Percentiles rank a stretch among this genome's conserved stretches.
Conservation (phyloP, 2,329 filamentous ascomycete species). For the Diaporthe ampelina region DNA sequence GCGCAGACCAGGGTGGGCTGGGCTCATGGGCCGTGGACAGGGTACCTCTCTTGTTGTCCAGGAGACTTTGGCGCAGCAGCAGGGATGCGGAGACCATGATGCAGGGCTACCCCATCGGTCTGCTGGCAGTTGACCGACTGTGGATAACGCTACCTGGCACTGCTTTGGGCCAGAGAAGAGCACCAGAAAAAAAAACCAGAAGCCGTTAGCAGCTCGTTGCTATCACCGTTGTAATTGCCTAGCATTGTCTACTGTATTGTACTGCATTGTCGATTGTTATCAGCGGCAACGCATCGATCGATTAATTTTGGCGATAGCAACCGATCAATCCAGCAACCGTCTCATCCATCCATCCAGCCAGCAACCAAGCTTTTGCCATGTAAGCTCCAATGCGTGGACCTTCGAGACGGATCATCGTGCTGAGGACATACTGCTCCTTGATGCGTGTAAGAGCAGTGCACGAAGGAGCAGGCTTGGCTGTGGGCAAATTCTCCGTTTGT, state of each 20-base stretch:
- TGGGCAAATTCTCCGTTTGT: background rate
- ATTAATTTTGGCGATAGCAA: constrained; percentile 1
- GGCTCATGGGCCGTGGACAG: background rate
- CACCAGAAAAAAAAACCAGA: background rate
- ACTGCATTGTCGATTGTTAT: background rate
- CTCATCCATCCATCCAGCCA: too few relatives aligned
- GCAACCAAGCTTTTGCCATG: too few relatives aligned
- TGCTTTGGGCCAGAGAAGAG: background rate
- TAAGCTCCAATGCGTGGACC: too few relatives aligned
- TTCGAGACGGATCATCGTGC: too few relatives aligned
- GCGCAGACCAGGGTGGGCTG: constrained; percentile 27
- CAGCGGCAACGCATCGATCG: background rate
- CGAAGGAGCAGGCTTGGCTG: background rate
- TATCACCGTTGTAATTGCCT: constrained; percentile 14
- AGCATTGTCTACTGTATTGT: background rate
- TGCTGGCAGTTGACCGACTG: constrained; percentile 32
- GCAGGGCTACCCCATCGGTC: constrained; percentile 34
- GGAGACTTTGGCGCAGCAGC: constrained; percentile 28
- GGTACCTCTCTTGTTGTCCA: constrained; percentile 18
- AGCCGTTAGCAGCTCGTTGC: constrained; percentile 16
- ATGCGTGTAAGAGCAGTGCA: background rate
- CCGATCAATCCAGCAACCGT: background rate
- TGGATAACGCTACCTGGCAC: constrained; percentile 9
- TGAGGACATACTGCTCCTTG: too few relatives aligned
- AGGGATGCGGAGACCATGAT: constrained; percentile 20